Base-by-base conservation (phyloP, 2,329 filamentous ascomycete genomes). In the Trichoderma endophyticum region DNA sequence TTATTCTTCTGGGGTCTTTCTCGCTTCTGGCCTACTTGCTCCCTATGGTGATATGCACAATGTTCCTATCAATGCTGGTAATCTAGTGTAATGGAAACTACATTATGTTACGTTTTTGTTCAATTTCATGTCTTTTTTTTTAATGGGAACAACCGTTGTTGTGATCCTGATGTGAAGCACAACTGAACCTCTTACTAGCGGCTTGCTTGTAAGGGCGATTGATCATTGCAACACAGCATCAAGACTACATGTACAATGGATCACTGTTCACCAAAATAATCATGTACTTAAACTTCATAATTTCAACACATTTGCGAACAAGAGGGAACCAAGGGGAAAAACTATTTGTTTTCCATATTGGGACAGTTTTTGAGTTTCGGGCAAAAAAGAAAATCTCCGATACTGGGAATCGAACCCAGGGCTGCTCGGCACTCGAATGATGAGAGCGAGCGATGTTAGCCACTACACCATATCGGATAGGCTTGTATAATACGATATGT, bases 401-500 rank as follows among this genome's bases (percentile, higher is more conserved):
- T 78, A 79, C 77, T 74, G 78, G 78, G 77, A 79, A 79, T 79
- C 78, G 78, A 79, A 79, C 78, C 78, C 78, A 75, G 78, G 77
- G 78, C 78, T 79, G 77, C 78, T 79, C 78, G 78, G 78, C 63
- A 36, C 71, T 63, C 61, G 24, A 59, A 15, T 15, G n/a, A 63
- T 79, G 78, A 80, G 78, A 79, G 78, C 77, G 78, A 79, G 77
- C 78, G 78, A 79, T 79, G 78, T 79, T 79, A 79, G 78, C 78
- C 78, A 79, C 78, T 79, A 79, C 78, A 79, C 78, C 78, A 79
- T 79, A 79, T 76, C 78, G 78, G 78, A 79, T 77, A 56, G 66
- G 8, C 14, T 69, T 71, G 14, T 15, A 56, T 70, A 32, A 8
- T 3, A 3, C 2, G 3, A 2, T 0, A 0, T 0, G 0, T 6